Base-by-base conservation (phyloP, 1,139 yeast genomes). In the Meyerozyma athensensis region DNA sequence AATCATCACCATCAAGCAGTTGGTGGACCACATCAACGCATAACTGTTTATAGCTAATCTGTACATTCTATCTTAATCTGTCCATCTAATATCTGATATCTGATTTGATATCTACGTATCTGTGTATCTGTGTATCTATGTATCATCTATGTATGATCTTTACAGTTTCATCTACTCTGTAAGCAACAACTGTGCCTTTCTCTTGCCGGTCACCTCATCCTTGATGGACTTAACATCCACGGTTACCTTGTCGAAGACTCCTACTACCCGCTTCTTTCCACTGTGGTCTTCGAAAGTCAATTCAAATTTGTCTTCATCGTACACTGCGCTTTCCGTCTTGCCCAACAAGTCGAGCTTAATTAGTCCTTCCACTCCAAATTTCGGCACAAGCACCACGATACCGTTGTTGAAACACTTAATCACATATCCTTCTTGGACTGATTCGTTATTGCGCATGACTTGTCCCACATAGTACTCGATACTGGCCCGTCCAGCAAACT, bases 381-480 rank as follows among this genome's bases (percentile, higher is more conserved):
- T 86, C n/a, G 98, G 97, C 19, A 94, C 97, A 38, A 92, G 66
- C 4, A 92, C 95, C 24, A 90, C 97, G 44, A 94, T 78, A 61
- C 98, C 99, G 58, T 94, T 94, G 46, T 87, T 82, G 60, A 92
- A 90, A 32, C 94, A 92, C 58, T 87, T 86, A 52, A 90, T 89
- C 28, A 90, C 82, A 52, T 87, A 90, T 6, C 97, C 98, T 48
- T 89, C 94, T 56, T 89, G 96, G 26, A 66, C 67, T 26, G 79
- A 63, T 44, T 82, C 84, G 46, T 79, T 77, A 53, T 80, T 81
- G 58, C 89, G 85, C 84, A 94, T 84, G 24, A 90, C 97, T 65
- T 94, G 98, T 10, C 98, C 98, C 34, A 94, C 98, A 54, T 87
- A 92, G 61, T 92, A 94, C 58, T 94, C 98, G 46, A 94, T 87